Base-by-base conservation (phyloP, 768 basidiomycete species). In the Suillus tomentosus region DNA sequence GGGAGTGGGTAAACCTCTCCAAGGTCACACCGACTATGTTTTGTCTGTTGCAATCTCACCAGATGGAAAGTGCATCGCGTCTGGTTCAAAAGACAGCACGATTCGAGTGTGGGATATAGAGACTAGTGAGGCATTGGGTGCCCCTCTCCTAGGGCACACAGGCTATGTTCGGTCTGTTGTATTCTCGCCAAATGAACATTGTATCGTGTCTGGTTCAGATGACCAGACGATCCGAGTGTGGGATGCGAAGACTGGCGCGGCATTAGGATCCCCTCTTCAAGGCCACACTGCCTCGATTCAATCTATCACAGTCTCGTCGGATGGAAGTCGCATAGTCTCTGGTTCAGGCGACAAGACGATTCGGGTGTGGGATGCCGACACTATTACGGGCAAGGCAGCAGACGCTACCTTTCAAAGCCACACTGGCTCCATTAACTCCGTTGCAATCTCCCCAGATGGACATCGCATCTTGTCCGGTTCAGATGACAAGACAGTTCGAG, bases 61-160 rank as follows among this genome's bases (percentile, higher is more conserved):
- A 6, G 62, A 63, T 19, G 57, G 57, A 6, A 24, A 15, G 3
- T 22, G 13, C 19, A 57, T 63, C 1, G 57, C 39, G 1, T 60
- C 62, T 39, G 48, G 63, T 19, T 61, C 63, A 22, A 0, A 1
- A 0, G 59, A 64, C 22, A 61, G 13, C 17, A 64, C 19, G 1
- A n/a, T 61, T 3, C 7, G 58, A 17, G 22, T 64, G 34, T 64
- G 63, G 63, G 11, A 61, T 64, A 11, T 10, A 0, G 11, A 13
- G 0, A 47, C n/a, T 9, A 19, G 47, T 11, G 4, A 47, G 19
- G n/a, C 45, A n/a, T n/a, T n/a, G 4, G 9, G 8, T n/a, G 10
- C n/a, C n/a, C 9, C 43, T 3, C 45, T 47, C n/a, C 4, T 11
- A 47, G 5, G 45, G 2, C 45, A 47, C 45, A 47, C 45, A 11